Percentiles rank a stretch among this genome's conserved stretches.
Conservation (phyloP, 1,284 basidiomycete species). For the Ceratobasidium sp. region DNA sequence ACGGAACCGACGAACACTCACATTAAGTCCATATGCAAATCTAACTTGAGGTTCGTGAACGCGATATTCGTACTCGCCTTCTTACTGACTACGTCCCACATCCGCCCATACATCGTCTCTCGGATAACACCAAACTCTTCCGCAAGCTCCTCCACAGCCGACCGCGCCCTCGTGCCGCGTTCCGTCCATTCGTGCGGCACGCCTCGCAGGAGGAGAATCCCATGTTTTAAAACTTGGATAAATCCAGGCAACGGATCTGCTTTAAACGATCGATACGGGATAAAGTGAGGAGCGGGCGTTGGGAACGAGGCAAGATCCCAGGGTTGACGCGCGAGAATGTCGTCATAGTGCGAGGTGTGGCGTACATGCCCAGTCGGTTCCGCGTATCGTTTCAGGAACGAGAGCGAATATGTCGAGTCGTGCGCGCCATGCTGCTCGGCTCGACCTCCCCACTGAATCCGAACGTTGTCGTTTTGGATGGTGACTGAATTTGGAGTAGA, state of each 20-base stretch:
- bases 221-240: constrained; percentile 62
- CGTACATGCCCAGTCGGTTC: constrained; percentile 55
- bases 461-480: constrained; percentile 24
- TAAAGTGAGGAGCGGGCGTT: background rate
- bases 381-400: constrained; percentile 61
- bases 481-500: background rate
- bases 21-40: constrained; percentile 93
- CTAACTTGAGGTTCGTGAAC: constrained; percentile 94
- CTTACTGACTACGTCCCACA: constrained; percentile 92
- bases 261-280: constrained; percentile 18
- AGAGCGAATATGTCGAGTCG: constrained; percentile 66
- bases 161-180: constrained; percentile 66
- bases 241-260: constrained; percentile 54
- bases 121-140: constrained; percentile 81
- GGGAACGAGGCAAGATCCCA: constrained; percentile 60
- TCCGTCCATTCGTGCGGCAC: constrained; percentile 72
- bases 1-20: constrained; percentile 61
- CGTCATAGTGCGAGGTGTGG: constrained; percentile 53
- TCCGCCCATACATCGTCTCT: constrained; percentile 90
- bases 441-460: background rate
- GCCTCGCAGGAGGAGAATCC: constrained; percentile 66
- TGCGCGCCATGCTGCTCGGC: constrained; percentile 34
- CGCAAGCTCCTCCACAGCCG: constrained; percentile 75
- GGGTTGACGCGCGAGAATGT: constrained; percentile 50
- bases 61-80: constrained; percentile 90